Evolutionary conservation across 257 asterid species (phyloP), one percentile per base, ranked within the genome.

Genomic region (Gentiana macrophylla): DNA sequence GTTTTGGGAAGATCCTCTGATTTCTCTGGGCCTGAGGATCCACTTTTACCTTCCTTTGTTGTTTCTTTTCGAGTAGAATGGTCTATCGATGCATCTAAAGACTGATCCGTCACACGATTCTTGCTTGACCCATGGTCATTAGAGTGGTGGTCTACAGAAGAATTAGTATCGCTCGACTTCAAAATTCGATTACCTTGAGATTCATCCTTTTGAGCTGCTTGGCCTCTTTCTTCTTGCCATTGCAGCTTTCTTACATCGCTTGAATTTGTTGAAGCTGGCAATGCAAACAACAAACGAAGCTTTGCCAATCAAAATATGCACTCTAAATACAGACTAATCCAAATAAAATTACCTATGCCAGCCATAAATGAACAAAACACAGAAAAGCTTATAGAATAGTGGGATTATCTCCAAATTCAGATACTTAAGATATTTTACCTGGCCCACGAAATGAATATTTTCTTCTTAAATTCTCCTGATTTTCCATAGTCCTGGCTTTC

Each of bases 171-270:
- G 35, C 65, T 35, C 12, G 56, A 46, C 59, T 65, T 57, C 57
- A 57, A 71, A 73, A 43, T 60, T 67, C 74, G 77, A 61, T 66
- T 73, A 50, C 72, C 58, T 12, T 70, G 73, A 69, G 50, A 34
- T 62, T 76, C 85, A 62, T 63, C 60, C 52, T 58, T 65, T 61
- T 67, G 62, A 68, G 68, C 69, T 75, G 69, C 70, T 70, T 70
- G 65, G 72, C 81, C 79, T 72, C 78, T 75, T 59, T 69, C 89
- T 80, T 78, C 70, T 72, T 72, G 70, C 69, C 63, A 62, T 51
- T 70, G 71, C 70, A 72, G 72, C 55, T 51, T 79, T 61, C 74
- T 79, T 71, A 70, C 68, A 67, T 79, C 84, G 69, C 75, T 67
- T 54, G 73, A 64, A 57, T 59, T 72, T 47, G 80, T 71, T 65